These are phyloP conservation scores for Chamaenerion angustifolium DNA, from an alignment of 345 rosid genomes.

Conservation along the genomic window DNA sequence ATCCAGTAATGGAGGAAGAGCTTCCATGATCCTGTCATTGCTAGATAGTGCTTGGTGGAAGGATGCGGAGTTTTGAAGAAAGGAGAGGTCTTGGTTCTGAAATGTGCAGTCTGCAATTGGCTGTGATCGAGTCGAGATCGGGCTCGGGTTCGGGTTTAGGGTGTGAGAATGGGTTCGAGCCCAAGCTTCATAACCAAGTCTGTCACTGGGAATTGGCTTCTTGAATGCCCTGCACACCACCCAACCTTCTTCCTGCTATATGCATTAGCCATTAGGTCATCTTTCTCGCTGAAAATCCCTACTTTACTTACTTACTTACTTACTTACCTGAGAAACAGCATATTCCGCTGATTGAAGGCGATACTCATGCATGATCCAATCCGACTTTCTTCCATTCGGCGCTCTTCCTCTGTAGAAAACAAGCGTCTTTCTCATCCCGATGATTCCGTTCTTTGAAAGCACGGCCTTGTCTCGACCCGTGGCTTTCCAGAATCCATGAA, in stretches of 20 bases:
- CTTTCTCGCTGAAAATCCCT: no score
- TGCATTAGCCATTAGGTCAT: no score
- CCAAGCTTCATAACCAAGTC: slow-evolving; percentile 6
- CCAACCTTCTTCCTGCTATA: slow-evolving; percentile 14
- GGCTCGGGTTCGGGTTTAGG: no score
- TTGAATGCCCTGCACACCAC: slow-evolving; percentile 11
- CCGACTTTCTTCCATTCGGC: slow-evolving; percentile 5
- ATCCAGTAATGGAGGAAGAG: no score
- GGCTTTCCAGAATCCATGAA: slow-evolving; percentile 10
- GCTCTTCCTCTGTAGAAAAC: slow-evolving; percentile 10
- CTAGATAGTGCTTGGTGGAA: no score
- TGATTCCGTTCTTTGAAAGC: slow-evolving; percentile 2
- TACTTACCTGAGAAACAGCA: slow-evolving; percentile 9
- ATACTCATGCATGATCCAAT: slow-evolving; percentile 13
- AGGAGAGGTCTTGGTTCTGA: no score
- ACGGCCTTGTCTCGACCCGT: slow-evolving; percentile 10
- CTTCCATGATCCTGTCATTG: no score
- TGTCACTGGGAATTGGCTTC: slow-evolving; percentile 10
- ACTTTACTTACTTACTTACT: no score
- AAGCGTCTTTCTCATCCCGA: slow-evolving; percentile 11
- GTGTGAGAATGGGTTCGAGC: neutral
- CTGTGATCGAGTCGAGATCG: no score
- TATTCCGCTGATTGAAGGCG: slow-evolving; percentile 8
- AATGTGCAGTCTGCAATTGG: no score
- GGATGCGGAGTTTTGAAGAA: no score